Conservation (phyloP, 1,284 basidiomycete genomes). For the Rhodofomes roseus region DNA sequence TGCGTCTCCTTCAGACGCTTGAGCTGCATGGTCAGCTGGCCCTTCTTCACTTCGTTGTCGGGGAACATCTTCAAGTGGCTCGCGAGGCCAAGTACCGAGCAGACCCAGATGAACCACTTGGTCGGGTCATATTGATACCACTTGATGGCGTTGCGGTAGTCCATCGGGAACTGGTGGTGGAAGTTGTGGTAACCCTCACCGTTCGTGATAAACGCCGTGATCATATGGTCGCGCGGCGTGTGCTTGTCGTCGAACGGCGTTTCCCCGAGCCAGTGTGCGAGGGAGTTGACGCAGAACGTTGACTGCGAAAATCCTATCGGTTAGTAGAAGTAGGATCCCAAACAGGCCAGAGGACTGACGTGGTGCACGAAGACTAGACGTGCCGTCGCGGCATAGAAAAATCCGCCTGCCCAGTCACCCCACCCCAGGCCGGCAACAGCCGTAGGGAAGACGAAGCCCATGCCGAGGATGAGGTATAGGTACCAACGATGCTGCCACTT, state of each 20-base stretch:
- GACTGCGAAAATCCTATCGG: constrained; percentile 45
- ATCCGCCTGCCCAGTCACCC: constrained; percentile 85
- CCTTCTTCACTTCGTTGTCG: constrained; percentile 90
- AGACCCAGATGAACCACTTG: constrained; percentile 87
- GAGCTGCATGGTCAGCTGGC: constrained; percentile 90
- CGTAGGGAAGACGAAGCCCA: constrained; percentile 76
- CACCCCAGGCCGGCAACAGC: constrained; percentile 76
- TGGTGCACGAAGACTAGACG: constrained; percentile 88
- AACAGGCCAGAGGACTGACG: constrained; percentile 40
- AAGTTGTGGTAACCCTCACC: constrained; percentile 98
- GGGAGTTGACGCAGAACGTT: constrained; percentile 94
- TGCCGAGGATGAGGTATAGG: constrained; percentile 63
- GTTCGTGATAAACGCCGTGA: constrained; percentile 85
- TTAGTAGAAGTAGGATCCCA: background rate
- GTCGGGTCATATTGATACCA: constrained; percentile 91
- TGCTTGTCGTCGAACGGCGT: constrained; percentile 94
- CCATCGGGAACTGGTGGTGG: constrained; percentile 93
- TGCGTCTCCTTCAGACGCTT: constrained; percentile 76
- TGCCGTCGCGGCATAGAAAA: constrained; percentile 82
- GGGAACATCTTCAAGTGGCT: constrained; percentile 90
- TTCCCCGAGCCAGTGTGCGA: constrained; percentile 93
- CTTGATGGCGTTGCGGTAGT: constrained; percentile 90
- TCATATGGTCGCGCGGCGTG: constrained; percentile 84
- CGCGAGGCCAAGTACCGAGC: constrained; percentile 69
- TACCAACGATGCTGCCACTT: constrained; percentile 89